phyloP scores from a whole-genome alignment of 73 alveolate species.

The Halteria grandinella region DNA sequence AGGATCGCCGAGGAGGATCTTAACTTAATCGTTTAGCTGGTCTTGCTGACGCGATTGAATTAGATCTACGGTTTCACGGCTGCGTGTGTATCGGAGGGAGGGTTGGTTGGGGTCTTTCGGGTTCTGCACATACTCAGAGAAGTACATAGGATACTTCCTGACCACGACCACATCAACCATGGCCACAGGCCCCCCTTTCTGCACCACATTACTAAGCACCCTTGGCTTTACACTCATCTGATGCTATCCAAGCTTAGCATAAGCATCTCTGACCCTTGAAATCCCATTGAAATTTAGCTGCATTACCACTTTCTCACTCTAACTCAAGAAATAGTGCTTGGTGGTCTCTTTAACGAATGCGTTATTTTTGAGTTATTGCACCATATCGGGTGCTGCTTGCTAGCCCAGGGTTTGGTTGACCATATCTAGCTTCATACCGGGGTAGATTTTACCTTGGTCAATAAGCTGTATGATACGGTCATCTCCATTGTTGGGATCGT shows the following conservation, averaged over 20 bases:
- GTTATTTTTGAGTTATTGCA: slow-evolving; percentile 1
- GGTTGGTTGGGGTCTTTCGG: slow-evolving; percentile 7
- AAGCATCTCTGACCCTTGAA: slow-evolving; percentile 35
- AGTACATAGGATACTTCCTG: slow-evolving; percentile 34
- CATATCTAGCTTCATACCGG: slow-evolving; percentile 15
- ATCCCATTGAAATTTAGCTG: slow-evolving; percentile 38
- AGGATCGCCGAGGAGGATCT: background rate
- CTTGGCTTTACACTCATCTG: background rate
- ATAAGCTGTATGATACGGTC: slow-evolving; percentile 2
- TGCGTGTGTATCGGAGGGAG: background rate
- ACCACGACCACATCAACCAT: slow-evolving; percentile 31
- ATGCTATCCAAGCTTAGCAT: slow-evolving; percentile 24
- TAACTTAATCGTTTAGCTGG: background rate
- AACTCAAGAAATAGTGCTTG: slow-evolving; percentile 10
- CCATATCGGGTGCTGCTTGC: background rate
- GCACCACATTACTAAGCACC: background rate
- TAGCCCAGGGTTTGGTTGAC: background rate
- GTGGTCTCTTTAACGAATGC: background rate
- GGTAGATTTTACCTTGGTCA: slow-evolving; percentile 1
- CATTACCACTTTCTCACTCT: background rate
- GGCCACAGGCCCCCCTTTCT: slow-evolving; percentile 4
- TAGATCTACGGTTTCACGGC: background rate
- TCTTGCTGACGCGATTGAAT: too few relatives aligned
- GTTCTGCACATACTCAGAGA: slow-evolving; percentile 18
- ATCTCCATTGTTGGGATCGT: slow-evolving; percentile 1